phyloP scores from a whole-genome alignment of 1,284 basidiomycete species.

The Ustilago sp. region DNA sequence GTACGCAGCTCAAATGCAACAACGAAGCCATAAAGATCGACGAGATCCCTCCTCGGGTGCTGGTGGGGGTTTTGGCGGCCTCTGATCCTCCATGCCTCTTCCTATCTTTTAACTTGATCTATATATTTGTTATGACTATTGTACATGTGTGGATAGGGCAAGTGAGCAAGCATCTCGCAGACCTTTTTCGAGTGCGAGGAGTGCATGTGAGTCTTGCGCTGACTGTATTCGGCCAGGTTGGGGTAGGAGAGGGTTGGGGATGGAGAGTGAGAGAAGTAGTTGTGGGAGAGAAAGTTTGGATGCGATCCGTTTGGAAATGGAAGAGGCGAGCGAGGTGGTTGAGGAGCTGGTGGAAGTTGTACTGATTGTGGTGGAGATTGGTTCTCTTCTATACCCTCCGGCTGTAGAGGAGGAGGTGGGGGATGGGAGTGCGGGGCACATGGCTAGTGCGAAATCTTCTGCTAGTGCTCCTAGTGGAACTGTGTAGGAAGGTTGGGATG shows the following conservation, averaged over 20 bases:
- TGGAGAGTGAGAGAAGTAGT: conserved; percentile 51
- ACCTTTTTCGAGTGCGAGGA: conserved; percentile 49
- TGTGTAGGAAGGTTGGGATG: background rate
- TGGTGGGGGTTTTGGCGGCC: conserved; percentile 25
- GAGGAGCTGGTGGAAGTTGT: conserved; percentile 11
- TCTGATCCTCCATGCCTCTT: background rate
- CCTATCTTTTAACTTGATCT: background rate
- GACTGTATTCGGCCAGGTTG: conserved; percentile 7
- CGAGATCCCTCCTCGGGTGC: conserved; percentile 15
- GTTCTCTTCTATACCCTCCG: conserved; percentile 1
- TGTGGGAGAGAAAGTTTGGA: conserved; percentile 36
- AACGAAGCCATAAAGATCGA: conserved; percentile 7
- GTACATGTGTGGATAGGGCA: conserved; percentile 11
- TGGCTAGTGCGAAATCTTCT: conserved; percentile 49
- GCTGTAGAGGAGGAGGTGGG: conserved; percentile 1
- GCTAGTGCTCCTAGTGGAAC: conserved; percentile 15
- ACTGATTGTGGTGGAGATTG: conserved; percentile 6
- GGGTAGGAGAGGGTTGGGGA: conserved; percentile 28
- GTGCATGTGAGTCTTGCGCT: conserved; percentile 40
- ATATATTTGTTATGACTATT: background rate
- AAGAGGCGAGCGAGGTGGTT: conserved; percentile 14
- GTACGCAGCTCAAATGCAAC: conserved; percentile 21
- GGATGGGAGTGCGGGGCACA: conserved; percentile 7
- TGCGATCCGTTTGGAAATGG: conserved; percentile 35
- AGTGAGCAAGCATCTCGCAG: conserved; percentile 29